Evolutionary conservation across 768 basidiomycete species (phyloP).

Genomic region (Leucocoprinus birnbaumii): DNA sequence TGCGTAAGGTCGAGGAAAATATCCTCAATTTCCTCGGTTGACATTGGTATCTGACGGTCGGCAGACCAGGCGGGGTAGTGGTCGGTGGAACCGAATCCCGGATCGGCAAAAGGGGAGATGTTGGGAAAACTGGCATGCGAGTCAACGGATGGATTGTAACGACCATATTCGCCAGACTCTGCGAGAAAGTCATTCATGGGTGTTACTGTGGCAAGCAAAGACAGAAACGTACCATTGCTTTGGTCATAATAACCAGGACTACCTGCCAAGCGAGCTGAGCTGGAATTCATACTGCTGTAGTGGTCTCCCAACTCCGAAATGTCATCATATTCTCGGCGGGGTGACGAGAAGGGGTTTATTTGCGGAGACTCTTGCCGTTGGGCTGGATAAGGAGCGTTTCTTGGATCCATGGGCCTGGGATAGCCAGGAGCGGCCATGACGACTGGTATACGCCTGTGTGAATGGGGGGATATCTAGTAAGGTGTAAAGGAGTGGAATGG

Average conservation of each 20-base stretch:
- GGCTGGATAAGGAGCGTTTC: slow-evolving; percentile 19
- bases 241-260: slow-evolving; percentile 40
- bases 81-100: slow-evolving; percentile 47
- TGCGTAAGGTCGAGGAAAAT: slow-evolving; percentile 97
- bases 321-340: slow-evolving; percentile 38
- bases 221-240: slow-evolving; percentile 20
- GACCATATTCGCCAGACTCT: slow-evolving; percentile 33
- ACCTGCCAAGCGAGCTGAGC: slow-evolving; percentile 52
- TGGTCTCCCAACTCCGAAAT: slow-evolving; percentile 54
- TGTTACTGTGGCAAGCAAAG: no score
- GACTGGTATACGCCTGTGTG: slow-evolving; percentile 7
- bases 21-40: slow-evolving; percentile 97
- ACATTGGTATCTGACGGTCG: slow-evolving; percentile 92
- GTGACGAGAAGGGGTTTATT: slow-evolving; percentile 25
- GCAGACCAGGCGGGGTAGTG: slow-evolving; percentile 96
- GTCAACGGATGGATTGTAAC: slow-evolving; percentile 55
- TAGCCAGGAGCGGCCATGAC: slow-evolving; percentile 15
- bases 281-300: slow-evolving; percentile 48
- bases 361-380: slow-evolving; percentile 18
- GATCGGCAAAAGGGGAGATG: slow-evolving; percentile 59
- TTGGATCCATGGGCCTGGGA: slow-evolving; percentile 16
- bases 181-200: slow-evolving; percentile 13
- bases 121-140: slow-evolving; percentile 59
- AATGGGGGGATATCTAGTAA: neutral
- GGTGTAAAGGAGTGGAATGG: slow-evolving; percentile 18